Evolutionary conservation across 305 asterid species (phyloP), one percentile per base, ranked within the genome.

Genomic region (Ruellia speciosa): DNA sequence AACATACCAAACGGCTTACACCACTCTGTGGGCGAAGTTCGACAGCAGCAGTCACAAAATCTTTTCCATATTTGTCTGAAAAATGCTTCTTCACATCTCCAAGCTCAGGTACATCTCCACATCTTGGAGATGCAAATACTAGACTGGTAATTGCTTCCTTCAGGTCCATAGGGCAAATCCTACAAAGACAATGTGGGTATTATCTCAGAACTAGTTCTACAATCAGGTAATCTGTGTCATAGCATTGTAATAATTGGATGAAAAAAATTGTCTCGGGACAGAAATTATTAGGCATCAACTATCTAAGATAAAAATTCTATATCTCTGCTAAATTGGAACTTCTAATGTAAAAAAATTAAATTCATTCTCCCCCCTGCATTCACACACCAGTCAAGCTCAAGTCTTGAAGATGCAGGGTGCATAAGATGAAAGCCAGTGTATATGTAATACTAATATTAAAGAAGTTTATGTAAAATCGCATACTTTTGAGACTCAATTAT

Each of bases 21-120:
- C 97, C 97, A 76, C 90, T 76, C 15, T 80, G 78, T 8, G 97
- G 97, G 59, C 94, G 95, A 72, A 90, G 70, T 57, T 90, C 97
- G 62, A 77, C 35, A 40, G 96, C 96, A 52, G 89, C 82, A 62
- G 78, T 52, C 13, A 70, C 75, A 64, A 90, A 87, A 34, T 85
- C 97, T 71, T 87, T 90, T 55, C 97, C 97, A 60, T 90, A 90
- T 69, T 90, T 90, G 9, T 81, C 84, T 3, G 78, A 83, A 47
- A 90, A 74, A 11, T 83, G 94, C 75, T 90, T 90, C 77, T 67
- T 77, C 11, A 71, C 75, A 49, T 90, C 96, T 59, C 56, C 18
- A 74, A 90, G 96, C 69, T 90, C 97, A 16, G 88, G 83, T 69
- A 90, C 74, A 64, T 90, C 97, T 64, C 95, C 95, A 69, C 95